Base-by-base conservation (phyloP, 129 eudicot genomes). In the Ambrosia artemisiifolia region DNA sequence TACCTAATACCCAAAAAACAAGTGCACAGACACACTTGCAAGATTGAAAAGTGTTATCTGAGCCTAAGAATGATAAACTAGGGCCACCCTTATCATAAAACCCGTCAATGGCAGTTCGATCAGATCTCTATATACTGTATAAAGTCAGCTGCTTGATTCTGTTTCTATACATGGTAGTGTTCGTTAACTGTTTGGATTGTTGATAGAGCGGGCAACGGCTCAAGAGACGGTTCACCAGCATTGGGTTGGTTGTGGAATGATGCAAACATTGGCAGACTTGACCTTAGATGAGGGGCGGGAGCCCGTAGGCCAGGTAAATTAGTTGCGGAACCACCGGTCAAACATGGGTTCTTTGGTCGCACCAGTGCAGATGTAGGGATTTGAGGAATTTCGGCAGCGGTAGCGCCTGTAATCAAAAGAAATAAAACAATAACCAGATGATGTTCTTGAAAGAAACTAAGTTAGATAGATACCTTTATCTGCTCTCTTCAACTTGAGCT, bases 261-360 rank as follows among this genome's bases (percentile, higher is more conserved):
- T 67, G 56, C 59, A 65, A 44, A 34, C 30, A 80, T 36, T 3
- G 50, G 30, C 1, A 71, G 61, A 47, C 76, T 63, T 32, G 82
- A 50, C 17, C 83, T 66, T 17, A 82, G 74, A 70, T 84, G 90
- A 28, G 96, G 96, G 11, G 92, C 83, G 3, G 96, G 88, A 24
- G 83, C 78, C 40, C 84, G 79, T 6, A 78, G 9, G 33, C 4
- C 28, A 12, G 33, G 7, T 12, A 17, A 73, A 72, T 30, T 7
- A 18, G 33, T 46, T 3, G 20, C 10, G 44, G 44, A 10, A 7
- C 44, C 44, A 8, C 11, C 9, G 44, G 73, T 33, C 34, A 47
- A 17, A 33, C 63, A 44, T 34, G 47, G n/a, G 43, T 3, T 51
- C 48, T 6, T 46, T 24, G 78, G 55, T 16, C 16, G 67, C 28